Evolutionary conservation across 805 yeast genomes (phyloP), one percentile per base, ranked within the genome.

Genomic region (Metschnikowia corniflorae): DNA sequence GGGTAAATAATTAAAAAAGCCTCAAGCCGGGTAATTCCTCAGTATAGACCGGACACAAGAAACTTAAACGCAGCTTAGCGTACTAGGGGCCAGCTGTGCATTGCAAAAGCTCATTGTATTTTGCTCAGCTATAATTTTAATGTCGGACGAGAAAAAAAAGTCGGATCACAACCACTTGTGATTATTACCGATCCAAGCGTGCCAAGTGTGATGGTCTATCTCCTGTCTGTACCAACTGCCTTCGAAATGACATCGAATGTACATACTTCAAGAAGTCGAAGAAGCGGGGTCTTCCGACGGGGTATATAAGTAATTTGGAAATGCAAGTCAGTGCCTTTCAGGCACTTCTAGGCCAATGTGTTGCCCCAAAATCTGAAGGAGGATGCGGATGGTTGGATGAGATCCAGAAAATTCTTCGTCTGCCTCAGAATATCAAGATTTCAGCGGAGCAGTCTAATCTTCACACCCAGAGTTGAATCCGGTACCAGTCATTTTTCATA

Each of bases 141-240:
- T 27, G 24, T 36, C 30, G 10, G 33, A 37, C 17, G 34, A 23
- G 21, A 29, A 21, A 27, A 37, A 40, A 45, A 30, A 45, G 49
- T 37, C 43, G 58, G 24, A 51, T 50, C 10, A 51, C 41, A 34
- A 51, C 48, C 35, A 57, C 59, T n/a, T 54, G 59, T 25, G 52
- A 53, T 30, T 39, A 23, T 18, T 54, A 57, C 37, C 45, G 57
- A 10, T 27, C 43, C 17, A 51, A 48, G 37, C 50, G 49, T 29
- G 53, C 53, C n/a, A 53, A 50, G 31, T 54, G 59, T 37, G 58
- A 54, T 32, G 58, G 58, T 3, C 26, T 31, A 21, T 19, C 39
- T 10, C 58, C 58, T 4, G 23, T 32, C 9, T 54, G 58, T 32
- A 37, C 55, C 7, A 49, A 43, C 15, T 54, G 58, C 34, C 16